Evolutionary conservation across 139 green algal species (phyloP).

Genomic region (Micractinium conductrix): DNA sequence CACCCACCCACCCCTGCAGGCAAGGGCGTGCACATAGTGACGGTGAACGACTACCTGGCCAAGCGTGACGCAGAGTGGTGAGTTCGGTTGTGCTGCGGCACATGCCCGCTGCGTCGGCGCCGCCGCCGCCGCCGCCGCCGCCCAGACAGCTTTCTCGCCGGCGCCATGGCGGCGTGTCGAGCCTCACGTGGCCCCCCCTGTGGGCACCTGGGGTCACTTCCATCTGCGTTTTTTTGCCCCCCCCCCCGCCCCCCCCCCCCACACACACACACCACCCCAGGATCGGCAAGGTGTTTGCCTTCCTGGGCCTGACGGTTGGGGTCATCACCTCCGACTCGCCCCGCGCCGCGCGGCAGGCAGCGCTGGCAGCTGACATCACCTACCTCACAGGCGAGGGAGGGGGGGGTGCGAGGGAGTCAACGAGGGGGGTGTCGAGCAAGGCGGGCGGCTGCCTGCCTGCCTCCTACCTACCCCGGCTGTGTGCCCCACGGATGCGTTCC

Average conservation of each 20-base stretch:
- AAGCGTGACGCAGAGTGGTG: conserved; percentile 81
- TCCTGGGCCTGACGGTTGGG: conserved; percentile 82
- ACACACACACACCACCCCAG: too few species aligned
- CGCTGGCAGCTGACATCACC: conserved; percentile 77
- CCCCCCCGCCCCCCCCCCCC: too few species aligned
- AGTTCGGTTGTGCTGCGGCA: conserved; percentile 2
- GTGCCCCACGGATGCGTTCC: not conserved
- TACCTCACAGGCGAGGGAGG: conserved; percentile 73
- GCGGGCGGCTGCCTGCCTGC: not conserved
- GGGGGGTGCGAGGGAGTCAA: too few species aligned
- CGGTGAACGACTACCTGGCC: conserved; percentile 96
- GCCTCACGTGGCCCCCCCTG: too few species aligned
- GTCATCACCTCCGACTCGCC: conserved; percentile 56
- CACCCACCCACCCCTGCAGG: too few species aligned
- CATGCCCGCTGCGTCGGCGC: too few species aligned
- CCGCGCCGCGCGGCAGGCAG: conserved; percentile 31
- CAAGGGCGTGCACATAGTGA: conserved; percentile 88
- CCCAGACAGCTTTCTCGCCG: too few species aligned
- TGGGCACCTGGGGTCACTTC: too few species aligned
- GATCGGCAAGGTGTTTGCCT: conserved; percentile 87
- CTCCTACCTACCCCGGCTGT: not conserved
- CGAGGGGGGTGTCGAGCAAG: too few species aligned
- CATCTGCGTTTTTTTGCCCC: too few species aligned
- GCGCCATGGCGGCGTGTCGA: too few species aligned
- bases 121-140: too few species aligned